These are phyloP conservation scores for Suillus spraguei DNA, from an alignment of 768 basidiomycete genomes.

Conservation along the genomic window DNA sequence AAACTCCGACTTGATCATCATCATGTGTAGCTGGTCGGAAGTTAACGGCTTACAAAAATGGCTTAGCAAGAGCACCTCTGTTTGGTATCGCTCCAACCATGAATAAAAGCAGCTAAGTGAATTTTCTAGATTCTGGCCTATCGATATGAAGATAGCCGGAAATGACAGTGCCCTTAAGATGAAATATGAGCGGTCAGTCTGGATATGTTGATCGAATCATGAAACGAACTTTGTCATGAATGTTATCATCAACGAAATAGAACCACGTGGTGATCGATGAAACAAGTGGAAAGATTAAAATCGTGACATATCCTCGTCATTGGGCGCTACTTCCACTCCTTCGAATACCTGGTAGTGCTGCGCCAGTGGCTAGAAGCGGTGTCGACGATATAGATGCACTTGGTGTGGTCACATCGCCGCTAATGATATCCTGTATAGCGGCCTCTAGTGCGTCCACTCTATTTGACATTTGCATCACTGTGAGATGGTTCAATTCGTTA, in stretches of 20 bases:
- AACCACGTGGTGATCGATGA: neutral
- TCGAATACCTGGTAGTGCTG: constrained; percentile 40
- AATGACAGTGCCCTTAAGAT: no score
- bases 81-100: no score
- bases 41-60: no score
- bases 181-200: neutral
- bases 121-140: no score
- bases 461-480: constrained; percentile 93
- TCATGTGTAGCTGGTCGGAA: no score
- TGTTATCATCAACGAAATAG: neutral
- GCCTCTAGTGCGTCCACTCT: constrained; percentile 89
- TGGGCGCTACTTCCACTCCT: constrained; percentile 42
- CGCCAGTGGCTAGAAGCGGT: constrained; percentile 28
- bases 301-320: neutral
- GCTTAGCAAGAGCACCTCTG: no score
- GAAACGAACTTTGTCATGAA: neutral
- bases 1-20: no score
- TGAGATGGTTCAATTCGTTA: constrained; percentile 12
- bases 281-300: neutral
- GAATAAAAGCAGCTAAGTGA: no score
- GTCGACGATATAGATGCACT: constrained; percentile 68
- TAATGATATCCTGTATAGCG: constrained; percentile 92
- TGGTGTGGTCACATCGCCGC: constrained; percentile 55
- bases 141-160: no score
- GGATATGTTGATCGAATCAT: neutral